Base-by-base conservation (phyloP, 441 rosid species). In the Eutrema salsugineum region DNA sequence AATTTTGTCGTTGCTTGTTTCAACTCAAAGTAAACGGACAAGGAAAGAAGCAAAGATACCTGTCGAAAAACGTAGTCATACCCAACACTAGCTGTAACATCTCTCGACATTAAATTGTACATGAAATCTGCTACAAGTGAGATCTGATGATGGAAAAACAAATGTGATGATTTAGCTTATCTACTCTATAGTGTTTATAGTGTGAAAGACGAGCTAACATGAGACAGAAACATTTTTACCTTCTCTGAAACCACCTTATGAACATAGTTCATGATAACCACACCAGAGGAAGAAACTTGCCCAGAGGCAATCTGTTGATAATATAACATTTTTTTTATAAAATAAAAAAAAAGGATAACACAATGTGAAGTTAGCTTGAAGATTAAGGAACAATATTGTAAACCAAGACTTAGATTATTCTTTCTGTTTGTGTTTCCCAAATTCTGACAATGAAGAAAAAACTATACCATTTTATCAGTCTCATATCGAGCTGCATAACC, bases 1-100 rank as follows among this genome's bases (percentile, higher is more conserved):
- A 32, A 30, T 46, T 24, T 24, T 12, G n/a, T 20, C 19, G 48
- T 42, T 43, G 22, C 8, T 5, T 27, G 20, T 30, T 46, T 33
- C 38, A 28, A 53, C 16, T 14, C 35, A 1, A 17, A 53, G 5
- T 1, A 47, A 24, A 22, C 20, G 1, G 12, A 67, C 40, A 22
- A 64, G 46, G 33, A n/a, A 22, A 1, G 3, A 19, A 35, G 8
- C 22, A 48, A 48, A 32, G 10, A 1, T 66, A 91, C 98, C 87
- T 93, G 97, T 85, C 98, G 78, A 19, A 90, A 85, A 71, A 87
- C 81, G 85, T 88, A 86, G 82, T 93, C 98, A 72, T 93, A 93
- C 24, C 95, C 98, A 49, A 80, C 91, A 82, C 95, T 93, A 66
- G 93, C 77, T 32, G 90, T 82, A 39, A 82, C 95, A 43, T 93